Evolutionary conservation across 2,329 filamentous ascomycete genomes (phyloP), one percentile per base, ranked within the genome.

Genomic region (Xylogone sp.): DNA sequence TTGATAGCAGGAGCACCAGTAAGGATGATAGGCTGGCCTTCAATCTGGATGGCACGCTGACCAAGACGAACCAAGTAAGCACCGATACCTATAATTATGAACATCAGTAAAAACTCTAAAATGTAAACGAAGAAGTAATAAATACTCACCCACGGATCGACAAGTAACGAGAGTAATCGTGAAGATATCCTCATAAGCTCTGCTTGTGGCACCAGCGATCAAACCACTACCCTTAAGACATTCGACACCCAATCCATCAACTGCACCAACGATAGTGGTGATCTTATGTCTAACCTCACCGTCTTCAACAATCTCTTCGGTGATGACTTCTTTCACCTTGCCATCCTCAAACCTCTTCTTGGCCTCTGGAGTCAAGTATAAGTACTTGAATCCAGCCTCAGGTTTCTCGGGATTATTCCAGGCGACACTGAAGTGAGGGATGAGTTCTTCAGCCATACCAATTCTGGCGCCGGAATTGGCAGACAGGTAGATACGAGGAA

Each of bases 391-490:
- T 50, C 94, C 94, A 60, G 83, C 77, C 68, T 96, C 88, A 43
- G 90, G 94, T 69, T 85, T 91, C 56, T 74, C 73, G 2, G 81
- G 72, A 62, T 97, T 87, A 69, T 96, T 97, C 92, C 93, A 99
- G 2, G 93, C 94, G 50, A 97, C 92, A 59, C 88, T 94, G 81
- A 97, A 97, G 77, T 96, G 87, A 21, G 93, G 92, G 71, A 99
- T 96, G 58, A 99, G 79, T 78, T 97, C 94, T 62, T 96, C 92
- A 55, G 94, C 94, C 71, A 99, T 87, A 66, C 94, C 94, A 63
- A 99, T 90, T 67, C 94, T 92, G 60, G 94, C 94, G 82, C 94
- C 94, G 53, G 94, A 99, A 81, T 99, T 99, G 69, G 94, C 94
- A 69, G 94, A 99, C 53, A 99, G 79, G 75, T 99, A 99, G 68